Evolutionary conservation across 768 basidiomycete species (phyloP), one percentile per base, ranked within the genome.

Genomic region (Collybia mongolica): DNA sequence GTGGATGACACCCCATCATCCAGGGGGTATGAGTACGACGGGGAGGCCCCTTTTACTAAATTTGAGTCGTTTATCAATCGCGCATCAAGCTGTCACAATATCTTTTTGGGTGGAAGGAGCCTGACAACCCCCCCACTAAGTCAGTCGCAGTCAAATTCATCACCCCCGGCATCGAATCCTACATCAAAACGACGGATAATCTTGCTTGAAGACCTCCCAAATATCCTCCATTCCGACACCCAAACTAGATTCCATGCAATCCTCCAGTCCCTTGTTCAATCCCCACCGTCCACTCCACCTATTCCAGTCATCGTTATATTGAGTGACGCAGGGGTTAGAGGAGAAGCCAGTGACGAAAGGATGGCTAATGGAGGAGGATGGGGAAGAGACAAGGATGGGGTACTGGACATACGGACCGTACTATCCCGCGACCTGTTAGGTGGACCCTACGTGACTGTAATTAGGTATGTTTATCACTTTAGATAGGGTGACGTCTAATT

Each of bases 121-220:
- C 20, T 32, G 12, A 5, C 60, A 4, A 49, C 12, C 28, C 47
- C 60, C 15, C 28, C 48, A 15, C 39, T 38, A 18, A 23, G 55
- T 22, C 51, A 50, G 29, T 49, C 51, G 14, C 49, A 43, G 28
- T 47, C 58, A 23, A 53, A 52, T 6, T 39, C 47, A 35, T 46
- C 60, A 8, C 45, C 59, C 28, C 40, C 47, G 11, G 44, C 52
- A 18, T 60, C 49, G 7, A 26, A 38, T 17, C 19, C 44, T 23
- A 24, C 49, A 23, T 46, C 52, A 44, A 70, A 69, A 55, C 78
- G 76, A 0, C 83, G 84, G 28, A 61, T 95, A 5, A 77, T 98
- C 46, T 81, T 98, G 3, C 72, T 97, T 6, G 92, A 95, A 67
- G 90, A 95, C 49, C 77, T 99, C 1, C 97, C 96, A 0, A 98